phyloP scores from a whole-genome alignment of 2,329 filamentous ascomycete species.

The Penicillium sp. region DNA sequence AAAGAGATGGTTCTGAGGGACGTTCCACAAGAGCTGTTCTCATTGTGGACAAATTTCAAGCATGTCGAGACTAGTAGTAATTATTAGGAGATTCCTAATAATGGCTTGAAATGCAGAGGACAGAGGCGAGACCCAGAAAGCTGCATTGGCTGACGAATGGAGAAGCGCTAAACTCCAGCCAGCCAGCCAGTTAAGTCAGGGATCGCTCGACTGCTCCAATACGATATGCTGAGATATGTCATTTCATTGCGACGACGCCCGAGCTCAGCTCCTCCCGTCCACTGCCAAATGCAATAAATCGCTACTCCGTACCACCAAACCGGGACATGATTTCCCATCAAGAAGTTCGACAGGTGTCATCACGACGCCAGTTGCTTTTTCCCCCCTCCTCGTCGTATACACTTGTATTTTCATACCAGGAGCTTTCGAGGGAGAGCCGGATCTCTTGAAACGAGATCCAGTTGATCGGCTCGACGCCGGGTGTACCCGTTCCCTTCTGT shows the following conservation, averaged over 20 bases:
- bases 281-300: constrained; percentile 24
- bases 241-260: constrained; percentile 20
- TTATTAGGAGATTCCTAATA: constrained; percentile 14
- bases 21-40: constrained; percentile 20
- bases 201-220: constrained; percentile 7
- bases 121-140: constrained; percentile 24
- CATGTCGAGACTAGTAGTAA: constrained; percentile 13
- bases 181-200: constrained; percentile 20
- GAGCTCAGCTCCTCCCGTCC: constrained; percentile 23
- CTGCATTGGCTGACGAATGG: constrained; percentile 24
- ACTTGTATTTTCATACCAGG: not conserved
- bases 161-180: constrained; percentile 3
- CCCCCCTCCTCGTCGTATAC: not conserved
- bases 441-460: not conserved
- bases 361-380: constrained; percentile 11
- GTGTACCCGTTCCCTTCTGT: constrained; percentile 8
- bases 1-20: not conserved
- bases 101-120: constrained; percentile 15
- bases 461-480: constrained; percentile 5
- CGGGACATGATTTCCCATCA: constrained; percentile 13
- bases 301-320: constrained; percentile 19
- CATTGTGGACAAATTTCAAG: constrained; percentile 6
- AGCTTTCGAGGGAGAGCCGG: no score
- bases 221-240: constrained; percentile 27
- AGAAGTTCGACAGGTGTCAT: constrained; percentile 1